These are phyloP conservation scores for Epichloe festucae DNA, from an alignment of 2,329 filamentous ascomycete species.

Conservation along the genomic window DNA sequence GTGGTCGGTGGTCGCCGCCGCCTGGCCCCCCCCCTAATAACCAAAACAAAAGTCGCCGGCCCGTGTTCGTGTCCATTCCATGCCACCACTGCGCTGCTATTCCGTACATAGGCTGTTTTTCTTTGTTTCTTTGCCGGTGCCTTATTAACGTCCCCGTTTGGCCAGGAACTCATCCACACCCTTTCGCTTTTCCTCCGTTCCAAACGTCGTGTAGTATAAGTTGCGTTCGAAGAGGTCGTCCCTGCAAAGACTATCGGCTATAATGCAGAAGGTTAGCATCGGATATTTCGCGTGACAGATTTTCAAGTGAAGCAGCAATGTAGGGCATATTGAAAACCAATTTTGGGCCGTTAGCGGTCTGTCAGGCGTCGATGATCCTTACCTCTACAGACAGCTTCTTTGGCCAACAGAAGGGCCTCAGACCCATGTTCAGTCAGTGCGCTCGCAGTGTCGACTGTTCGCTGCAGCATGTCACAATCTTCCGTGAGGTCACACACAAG, in stretches of 20 bases:
- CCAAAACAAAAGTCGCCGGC: too few species aligned
- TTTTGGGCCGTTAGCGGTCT: not conserved
- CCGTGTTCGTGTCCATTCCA: too few species aligned
- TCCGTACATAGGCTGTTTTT: too few species aligned
- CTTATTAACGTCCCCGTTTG: conserved; percentile 7
- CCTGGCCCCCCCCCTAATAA: too few species aligned
- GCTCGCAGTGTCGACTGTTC: conserved; percentile 13
- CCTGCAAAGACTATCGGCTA: conserved; percentile 14
- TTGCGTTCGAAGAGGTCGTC: conserved; percentile 22
- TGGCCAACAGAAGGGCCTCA: conserved; percentile 15
- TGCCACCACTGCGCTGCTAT: too few species aligned
- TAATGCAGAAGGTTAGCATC: conserved; percentile 1
- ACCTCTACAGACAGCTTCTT: conserved; percentile 19
- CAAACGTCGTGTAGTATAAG: conserved; percentile 24
- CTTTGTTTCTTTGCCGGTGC: not conserved
- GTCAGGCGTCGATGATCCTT: conserved; percentile 2
- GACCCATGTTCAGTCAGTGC: conserved; percentile 12
- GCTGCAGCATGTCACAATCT: conserved; percentile 13
- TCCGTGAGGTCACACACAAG: conserved; percentile 16
- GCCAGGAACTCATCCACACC: conserved; percentile 18
- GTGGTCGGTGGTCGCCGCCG: not conserved
- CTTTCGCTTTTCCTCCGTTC: conserved; percentile 16
- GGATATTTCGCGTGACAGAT: not conserved
- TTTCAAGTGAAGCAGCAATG: not conserved
- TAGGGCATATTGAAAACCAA: too few species aligned